A percentile compares a stretch with the other conserved stretches of the same genome.
Evolutionary conservation across 345 rosid genomes (phyloP).

Genomic region (Mallotus nudiflorus): DNA sequence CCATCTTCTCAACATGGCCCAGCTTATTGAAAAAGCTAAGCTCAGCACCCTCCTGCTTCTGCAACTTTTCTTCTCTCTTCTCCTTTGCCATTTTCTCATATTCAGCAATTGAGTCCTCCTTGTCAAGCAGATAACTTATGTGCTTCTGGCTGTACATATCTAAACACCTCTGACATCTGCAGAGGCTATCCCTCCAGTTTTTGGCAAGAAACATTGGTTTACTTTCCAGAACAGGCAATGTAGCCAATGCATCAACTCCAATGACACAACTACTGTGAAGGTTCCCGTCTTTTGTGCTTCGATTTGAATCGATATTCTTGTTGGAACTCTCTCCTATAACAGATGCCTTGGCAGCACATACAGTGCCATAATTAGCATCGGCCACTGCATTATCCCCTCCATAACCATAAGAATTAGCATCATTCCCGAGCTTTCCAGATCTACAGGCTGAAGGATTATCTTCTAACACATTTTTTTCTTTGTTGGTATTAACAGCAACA

Average conservation of each 20-base stretch:
- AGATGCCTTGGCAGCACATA: constrained; percentile 26
- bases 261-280: constrained; percentile 41
- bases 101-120: constrained; percentile 83
- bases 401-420: constrained; percentile 19
- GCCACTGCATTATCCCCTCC: constrained; percentile 13
- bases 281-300: constrained; percentile 17
- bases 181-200: constrained; percentile 79
- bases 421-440: constrained; percentile 43
- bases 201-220: constrained; percentile 79
- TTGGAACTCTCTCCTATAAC: constrained; percentile 50
- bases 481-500: constrained; percentile 29
- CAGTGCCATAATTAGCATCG: constrained; percentile 25
- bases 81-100: constrained; percentile 85
- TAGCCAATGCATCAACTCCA: constrained; percentile 29
- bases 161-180: constrained; percentile 74
- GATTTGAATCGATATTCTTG: constrained; percentile 30
- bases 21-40: constrained; percentile 60
- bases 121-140: constrained; percentile 64
- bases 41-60: constrained; percentile 76
- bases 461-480: constrained; percentile 54
- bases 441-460: constrained; percentile 37
- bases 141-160: constrained; percentile 60
- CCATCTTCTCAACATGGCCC: constrained; percentile 90
- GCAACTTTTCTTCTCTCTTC: constrained; percentile 87
- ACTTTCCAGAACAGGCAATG: constrained; percentile 35